Evolutionary conservation across 208 protist genomes (phyloP), one percentile per base, ranked within the genome.

Genomic region (Vickermania spadyakhi): DNA sequence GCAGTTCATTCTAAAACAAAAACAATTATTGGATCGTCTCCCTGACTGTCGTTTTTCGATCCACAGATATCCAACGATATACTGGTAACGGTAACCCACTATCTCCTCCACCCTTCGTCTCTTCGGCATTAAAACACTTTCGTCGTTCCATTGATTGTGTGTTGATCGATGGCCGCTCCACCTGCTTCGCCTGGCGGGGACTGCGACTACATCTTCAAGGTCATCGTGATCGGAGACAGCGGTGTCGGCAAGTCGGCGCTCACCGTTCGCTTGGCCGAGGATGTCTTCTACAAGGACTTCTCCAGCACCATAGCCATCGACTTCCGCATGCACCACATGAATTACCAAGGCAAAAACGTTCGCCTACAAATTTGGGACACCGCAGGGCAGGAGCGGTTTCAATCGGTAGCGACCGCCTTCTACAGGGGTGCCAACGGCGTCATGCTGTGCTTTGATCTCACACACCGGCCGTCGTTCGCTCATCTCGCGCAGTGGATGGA

Each of bases 401-500:
- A 96, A 70, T 90, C 89, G 2, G 79, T 97, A 45, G 90, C 90
- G 58, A 93, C 86, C 1, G 90, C 88, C n/a, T 97, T 95, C 68
- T 97, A 97, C 64, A 81, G 93, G 52, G 89, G 89, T 13, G 89
- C 93, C 5, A 93, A 94, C 67, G 93, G 86, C 52, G 90, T 94
- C n/a, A 66, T 99, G 60, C 75, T 99, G 3, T 98, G 97, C 68
- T 99, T 99, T 69, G 97, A 99, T 71, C 91, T 98, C 53, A 99
- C 97, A 3, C 96, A 98, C 80, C 79, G 91, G 29, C 84, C 97
- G 25, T 98, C 94, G 41, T 99, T 98, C 66, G 61, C 86, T 28
- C 96, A 97, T 71, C 89, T 98, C 18, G 94, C 98, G 41, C 95
- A 97, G 77, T 99, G 97, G 97, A 96, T 99, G 66, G 97, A 98